phyloP scores from a whole-genome alignment of 192 early-diverging fungal genomes.

The Coemansia umbellata region DNA sequence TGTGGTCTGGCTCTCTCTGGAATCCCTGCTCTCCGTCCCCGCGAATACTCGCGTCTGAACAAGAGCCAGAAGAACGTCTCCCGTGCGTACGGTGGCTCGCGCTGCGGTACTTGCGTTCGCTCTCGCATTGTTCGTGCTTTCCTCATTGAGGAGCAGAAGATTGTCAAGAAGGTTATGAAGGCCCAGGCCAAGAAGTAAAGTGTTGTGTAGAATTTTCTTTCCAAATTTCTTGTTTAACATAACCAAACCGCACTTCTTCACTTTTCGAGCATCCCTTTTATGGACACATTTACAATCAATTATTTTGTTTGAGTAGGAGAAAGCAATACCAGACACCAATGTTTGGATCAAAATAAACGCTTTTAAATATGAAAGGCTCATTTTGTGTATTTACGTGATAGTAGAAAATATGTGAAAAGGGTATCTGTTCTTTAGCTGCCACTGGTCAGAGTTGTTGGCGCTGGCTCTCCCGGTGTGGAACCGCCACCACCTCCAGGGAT shows the following conservation, averaged over 20 bases:
- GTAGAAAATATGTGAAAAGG: too few species aligned
- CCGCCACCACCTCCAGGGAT: background rate
- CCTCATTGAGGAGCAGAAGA: slow-evolving; percentile 99
- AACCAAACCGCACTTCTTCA: background rate
- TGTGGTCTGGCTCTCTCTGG: slow-evolving; percentile 88
- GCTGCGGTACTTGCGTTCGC: slow-evolving; percentile 86
- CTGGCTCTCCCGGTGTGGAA: background rate
- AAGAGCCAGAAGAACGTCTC: slow-evolving; percentile 90
- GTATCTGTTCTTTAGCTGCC: too few species aligned
- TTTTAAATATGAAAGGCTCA: too few species aligned
- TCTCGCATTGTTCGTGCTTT: slow-evolving; percentile 94
- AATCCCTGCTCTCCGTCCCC: slow-evolving; percentile 88
- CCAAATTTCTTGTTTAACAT: slow-evolving; percentile 1
- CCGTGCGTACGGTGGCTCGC: slow-evolving; percentile 96
- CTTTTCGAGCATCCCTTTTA: background rate
- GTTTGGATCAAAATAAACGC: too few species aligned
- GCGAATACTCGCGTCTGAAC: slow-evolving; percentile 85
- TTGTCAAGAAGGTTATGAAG: slow-evolving; percentile 99
- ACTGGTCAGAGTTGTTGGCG: too few species aligned
- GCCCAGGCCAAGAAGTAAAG: slow-evolving; percentile 54
- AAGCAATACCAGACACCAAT: too few species aligned
- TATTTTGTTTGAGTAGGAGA: too few species aligned
- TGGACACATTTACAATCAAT: too few species aligned
- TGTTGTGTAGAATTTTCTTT: background rate
- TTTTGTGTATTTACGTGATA: too few species aligned